Base-by-base conservation (phyloP, 305 asterid species). In the Stenogyne calaminthoides region DNA sequence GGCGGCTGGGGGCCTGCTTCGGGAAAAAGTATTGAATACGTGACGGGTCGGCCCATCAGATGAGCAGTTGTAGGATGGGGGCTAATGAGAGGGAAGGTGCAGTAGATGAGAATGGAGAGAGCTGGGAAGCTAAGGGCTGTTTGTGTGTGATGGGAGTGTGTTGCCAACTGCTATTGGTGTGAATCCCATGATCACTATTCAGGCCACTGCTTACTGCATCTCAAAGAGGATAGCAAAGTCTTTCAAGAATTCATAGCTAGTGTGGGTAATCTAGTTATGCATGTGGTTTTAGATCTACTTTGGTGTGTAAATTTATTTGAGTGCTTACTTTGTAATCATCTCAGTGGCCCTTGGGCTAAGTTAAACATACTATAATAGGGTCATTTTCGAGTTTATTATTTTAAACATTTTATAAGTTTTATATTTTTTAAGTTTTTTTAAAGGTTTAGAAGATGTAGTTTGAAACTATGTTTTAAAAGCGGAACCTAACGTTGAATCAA, bases 61-160 rank as follows among this genome's bases (percentile, higher is more conserved):
- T 91, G 88, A 80, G 97, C 22, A 87, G 93, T 71, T 88, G 93
- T 70, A 77, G 87, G 47, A 91, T 91, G 91, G 95, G 97, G 22
- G 62, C 57, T 0, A 76, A 42, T 5, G 84, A 82, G 77, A 80
- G 75, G 68, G 86, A 84, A 1, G 91, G 95, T 1, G 95, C 78
- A n/a, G 89, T 86, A 9, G 91, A 88, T 77, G 83, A 76, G 66
- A 83, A 86, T 19, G 97, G 97, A 49, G 95, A 91, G 61, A 77
- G 86, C 68, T 88, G 95, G 95, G 95, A 91, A 64, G 93, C 93
- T 9, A 75, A 84, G 70, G 89, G 0, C 64, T 88, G 55, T 88
- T 77, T 80, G 88, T 91, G 16, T 91, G 96, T 47, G 94, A 89
- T 76, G 97, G 88, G 18, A 91, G 96, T 79, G 77, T 89, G 12